phyloP scores from a whole-genome alignment of 2,329 filamentous ascomycete species.

The Trichoderma atrobrunneum region DNA sequence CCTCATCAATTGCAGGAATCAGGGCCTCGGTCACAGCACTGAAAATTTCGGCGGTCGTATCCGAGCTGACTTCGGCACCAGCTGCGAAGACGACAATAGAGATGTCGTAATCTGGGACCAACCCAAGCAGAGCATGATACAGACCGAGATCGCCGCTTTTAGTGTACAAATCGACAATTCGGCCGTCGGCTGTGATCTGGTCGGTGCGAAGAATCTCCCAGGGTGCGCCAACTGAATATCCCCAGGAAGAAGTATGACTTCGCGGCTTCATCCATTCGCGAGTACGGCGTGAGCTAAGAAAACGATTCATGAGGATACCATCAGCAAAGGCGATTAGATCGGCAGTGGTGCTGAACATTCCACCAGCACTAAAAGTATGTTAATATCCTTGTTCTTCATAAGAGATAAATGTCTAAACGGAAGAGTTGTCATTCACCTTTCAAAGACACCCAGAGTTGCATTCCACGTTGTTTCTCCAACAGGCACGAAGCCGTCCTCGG shows the following conservation, averaged over 20 bases:
- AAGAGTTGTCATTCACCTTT: not conserved
- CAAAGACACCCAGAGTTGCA: conserved; percentile 33
- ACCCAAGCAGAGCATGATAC: conserved; percentile 38
- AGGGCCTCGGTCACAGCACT: conserved; percentile 20
- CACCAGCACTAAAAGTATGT: conserved; percentile 32
- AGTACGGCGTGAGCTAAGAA: conserved; percentile 40
- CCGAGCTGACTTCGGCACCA: conserved; percentile 27
- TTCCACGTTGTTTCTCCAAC: conserved; percentile 35
- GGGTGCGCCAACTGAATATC: conserved; percentile 40
- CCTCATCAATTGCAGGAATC: not conserved
- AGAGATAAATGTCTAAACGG: accelerated
- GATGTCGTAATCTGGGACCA: conserved; percentile 45
- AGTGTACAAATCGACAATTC: conserved; percentile 43
- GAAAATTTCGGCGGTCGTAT: conserved; percentile 26
- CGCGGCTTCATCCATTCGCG: conserved; percentile 44
- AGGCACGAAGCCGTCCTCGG: conserved; percentile 36
- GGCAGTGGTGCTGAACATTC: conserved; percentile 40
- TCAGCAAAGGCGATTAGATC: conserved; percentile 43
- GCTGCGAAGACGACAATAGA: conserved; percentile 17
- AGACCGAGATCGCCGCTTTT: conserved; percentile 40
- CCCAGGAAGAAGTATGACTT: conserved; percentile 34
- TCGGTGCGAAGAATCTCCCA: conserved; percentile 46
- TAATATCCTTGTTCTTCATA: not conserved
- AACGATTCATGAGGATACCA: conserved; percentile 42
- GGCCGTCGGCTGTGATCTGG: conserved; percentile 33